Base-by-base conservation (phyloP, 208 protist species). In the Endotrypanum monterogeii region DNA sequence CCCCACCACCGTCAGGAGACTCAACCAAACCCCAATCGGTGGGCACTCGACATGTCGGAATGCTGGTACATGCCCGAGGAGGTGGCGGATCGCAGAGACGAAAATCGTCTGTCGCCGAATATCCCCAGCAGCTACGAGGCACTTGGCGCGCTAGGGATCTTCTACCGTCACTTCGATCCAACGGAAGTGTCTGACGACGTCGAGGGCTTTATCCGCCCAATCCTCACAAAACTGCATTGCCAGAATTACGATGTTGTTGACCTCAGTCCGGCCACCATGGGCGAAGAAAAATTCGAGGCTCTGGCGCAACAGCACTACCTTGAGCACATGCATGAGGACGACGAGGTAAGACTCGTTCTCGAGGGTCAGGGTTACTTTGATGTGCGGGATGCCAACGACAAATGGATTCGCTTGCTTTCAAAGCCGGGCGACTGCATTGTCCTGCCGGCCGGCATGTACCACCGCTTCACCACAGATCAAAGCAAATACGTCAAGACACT, bases 251-350 rank as follows among this genome's bases (percentile, higher is more conserved):
- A 95, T 71, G 71, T 92, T 25, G 78, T 90, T 1, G 48, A 73
- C 35, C 76, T 89, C 55, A 76, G 58, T 71, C 73, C 68, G 11
- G 54, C 44, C 20, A 57, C 41, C 46, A 68, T 91, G 18, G 83
- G 79, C 35, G 73, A 39, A 16, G 78, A 86, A 46, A 78, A 78
- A 69, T 91, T 89, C 65, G 84, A 88, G 23, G 51, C 83, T 44
- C 77, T 91, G 32, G 71, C 92, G 14, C 35, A 67, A 52, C 74
- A 63, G 65, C 92, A 94, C 78, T 96, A 93, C 61, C 41, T 46
- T 28, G 91, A 97, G 76, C 95, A 98, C 76, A 50, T 95, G 20
- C 93, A 97, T 85, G 88, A 94, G 61, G 93, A 97, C 73, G 95
- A 98, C 58, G 94, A 98, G 80, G 89, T 96, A 41, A 88, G 95